Evolutionary conservation across 2,329 filamentous ascomycete species (phyloP).

Genomic region (Decorospora gaudefroyi): DNA sequence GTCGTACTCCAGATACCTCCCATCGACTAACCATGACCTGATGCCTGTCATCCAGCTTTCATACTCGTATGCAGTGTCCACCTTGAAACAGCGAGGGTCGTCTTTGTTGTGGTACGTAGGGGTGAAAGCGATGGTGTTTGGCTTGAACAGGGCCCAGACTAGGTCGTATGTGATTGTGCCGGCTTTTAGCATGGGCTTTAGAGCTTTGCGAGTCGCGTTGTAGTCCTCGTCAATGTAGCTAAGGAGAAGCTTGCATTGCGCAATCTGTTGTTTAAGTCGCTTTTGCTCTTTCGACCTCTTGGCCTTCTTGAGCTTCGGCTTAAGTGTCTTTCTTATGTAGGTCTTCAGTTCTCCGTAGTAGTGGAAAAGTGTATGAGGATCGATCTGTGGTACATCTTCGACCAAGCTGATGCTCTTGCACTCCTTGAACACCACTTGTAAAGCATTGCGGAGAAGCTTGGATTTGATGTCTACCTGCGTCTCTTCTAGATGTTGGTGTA

Average conservation of each 20-base stretch:
- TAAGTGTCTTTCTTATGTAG: constrained; percentile 65
- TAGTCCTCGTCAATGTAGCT: constrained; percentile 84
- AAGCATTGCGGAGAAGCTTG: constrained; percentile 71
- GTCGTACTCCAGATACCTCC: constrained; percentile 82
- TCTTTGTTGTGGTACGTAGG: constrained; percentile 76
- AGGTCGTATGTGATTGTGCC: constrained; percentile 88
- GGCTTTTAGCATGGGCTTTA: constrained; percentile 78
- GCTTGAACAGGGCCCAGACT: constrained; percentile 87
- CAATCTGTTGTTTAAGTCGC: constrained; percentile 61
- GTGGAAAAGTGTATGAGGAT: constrained; percentile 56
- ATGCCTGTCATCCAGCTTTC: constrained; percentile 67
- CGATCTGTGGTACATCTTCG: constrained; percentile 71
- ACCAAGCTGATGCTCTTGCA: constrained; percentile 80
- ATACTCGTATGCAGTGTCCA: constrained; percentile 75
- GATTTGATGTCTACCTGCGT: constrained; percentile 84
- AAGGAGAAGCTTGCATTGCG: constrained; percentile 72
- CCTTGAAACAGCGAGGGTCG: constrained; percentile 80
- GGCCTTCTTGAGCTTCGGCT: constrained; percentile 60
- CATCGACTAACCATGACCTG: constrained; percentile 76
- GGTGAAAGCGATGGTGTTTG: constrained; percentile 76
- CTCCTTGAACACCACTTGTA: constrained; percentile 72
- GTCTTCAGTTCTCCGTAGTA: constrained; percentile 78
- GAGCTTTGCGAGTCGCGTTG: constrained; percentile 73
- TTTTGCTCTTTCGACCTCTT: constrained; percentile 66
- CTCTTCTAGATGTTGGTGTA: constrained; percentile 76